Conservation (phyloP, 2,329 filamentous ascomycete genomes). For the Teratosphaeriaceae sp. region DNA sequence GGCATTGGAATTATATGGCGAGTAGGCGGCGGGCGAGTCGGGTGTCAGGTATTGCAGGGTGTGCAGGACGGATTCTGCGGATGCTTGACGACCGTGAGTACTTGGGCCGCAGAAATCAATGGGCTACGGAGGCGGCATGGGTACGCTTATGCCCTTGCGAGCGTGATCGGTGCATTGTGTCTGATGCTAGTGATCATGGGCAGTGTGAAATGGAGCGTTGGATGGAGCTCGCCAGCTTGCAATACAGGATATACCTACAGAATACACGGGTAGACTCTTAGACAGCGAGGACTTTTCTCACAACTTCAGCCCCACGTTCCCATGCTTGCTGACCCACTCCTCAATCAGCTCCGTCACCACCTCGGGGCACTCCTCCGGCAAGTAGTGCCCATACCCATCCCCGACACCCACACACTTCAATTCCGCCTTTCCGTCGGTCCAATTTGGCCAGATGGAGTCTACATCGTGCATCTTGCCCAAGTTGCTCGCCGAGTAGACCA, state of each 20-base stretch:
- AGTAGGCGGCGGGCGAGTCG: conserved; percentile 33
- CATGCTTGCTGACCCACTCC: conserved; percentile 19
- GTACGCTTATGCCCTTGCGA: conserved; percentile 62
- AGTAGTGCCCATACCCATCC: conserved; percentile 39
- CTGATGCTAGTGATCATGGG: conserved; percentile 68
- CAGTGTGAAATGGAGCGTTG: conserved; percentile 60
- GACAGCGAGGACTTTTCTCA: no score
- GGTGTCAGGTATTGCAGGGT: conserved; percentile 42
- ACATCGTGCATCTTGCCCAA: conserved; percentile 40
- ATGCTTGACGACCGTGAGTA: conserved; percentile 42
- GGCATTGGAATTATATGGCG: conserved; percentile 28
- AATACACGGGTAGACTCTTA: conserved; percentile 19
- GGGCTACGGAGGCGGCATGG: conserved; percentile 43
- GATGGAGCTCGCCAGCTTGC: conserved; percentile 33
- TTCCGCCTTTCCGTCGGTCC: conserved; percentile 33
- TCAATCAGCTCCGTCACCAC: conserved; percentile 23
- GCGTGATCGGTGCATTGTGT: conserved; percentile 52
- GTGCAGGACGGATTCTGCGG: conserved; percentile 45
- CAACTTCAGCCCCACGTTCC: no score
- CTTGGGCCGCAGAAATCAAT: conserved; percentile 42
- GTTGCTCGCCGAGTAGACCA: conserved; percentile 39
- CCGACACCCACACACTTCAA: conserved; percentile 28
- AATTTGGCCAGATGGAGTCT: conserved; percentile 38
- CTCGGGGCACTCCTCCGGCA: conserved; percentile 41
- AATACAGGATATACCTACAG: conserved; percentile 26